Base-by-base conservation (phyloP, 768 basidiomycete species). In the Calocybe gangraenosa region DNA sequence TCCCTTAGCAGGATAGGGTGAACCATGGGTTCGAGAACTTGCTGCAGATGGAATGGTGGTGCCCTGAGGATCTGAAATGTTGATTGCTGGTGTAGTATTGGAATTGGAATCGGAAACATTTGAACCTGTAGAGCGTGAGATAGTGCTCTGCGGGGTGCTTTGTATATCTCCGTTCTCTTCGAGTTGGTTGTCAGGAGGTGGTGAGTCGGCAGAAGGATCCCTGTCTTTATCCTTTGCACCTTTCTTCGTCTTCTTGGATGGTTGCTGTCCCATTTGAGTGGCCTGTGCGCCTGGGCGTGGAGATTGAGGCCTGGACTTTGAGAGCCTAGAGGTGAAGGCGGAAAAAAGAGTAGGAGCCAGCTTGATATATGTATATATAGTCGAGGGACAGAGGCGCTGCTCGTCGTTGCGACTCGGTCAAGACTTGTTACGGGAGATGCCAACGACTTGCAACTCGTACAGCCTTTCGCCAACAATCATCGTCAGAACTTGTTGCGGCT, bases 341-440 rank as follows among this genome's bases (percentile, higher is more conserved):
- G 87, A 84, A 61, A 90, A 73, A 38, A 90, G 75, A 59, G 86
- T 83, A 37, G 86, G 86, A 69, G 87, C 87, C 87, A 90, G 86
- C 63, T 76, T 87, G 66, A 47, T 55, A 43, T 48, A 54, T 47
- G 51, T 51, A 28, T 11, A 11, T 28, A 11, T 11, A 28, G 51
- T 49, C 45, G 52, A 54, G 44, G 54, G 43, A 41, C n/a, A 52
- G 53, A 44, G 40, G 23, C 14, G 30, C 30, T n/a, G n/a, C 30
- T 31, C 30, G 30, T 31, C 30, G 30, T n/a, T n/a, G n/a, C n/a
- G n/a, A n/a, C n/a, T n/a, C n/a, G n/a, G n/a, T n/a, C n/a, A n/a
- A n/a, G n/a, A n/a, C n/a, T n/a, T n/a, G n/a, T n/a, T n/a, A n/a
- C n/a, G n/a, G n/a, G n/a, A n/a, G n/a, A n/a, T n/a, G n/a, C n/a